These are phyloP conservation scores for Naganishia onofrii DNA, from an alignment of 768 basidiomycete genomes.

Conservation along the genomic window DNA sequence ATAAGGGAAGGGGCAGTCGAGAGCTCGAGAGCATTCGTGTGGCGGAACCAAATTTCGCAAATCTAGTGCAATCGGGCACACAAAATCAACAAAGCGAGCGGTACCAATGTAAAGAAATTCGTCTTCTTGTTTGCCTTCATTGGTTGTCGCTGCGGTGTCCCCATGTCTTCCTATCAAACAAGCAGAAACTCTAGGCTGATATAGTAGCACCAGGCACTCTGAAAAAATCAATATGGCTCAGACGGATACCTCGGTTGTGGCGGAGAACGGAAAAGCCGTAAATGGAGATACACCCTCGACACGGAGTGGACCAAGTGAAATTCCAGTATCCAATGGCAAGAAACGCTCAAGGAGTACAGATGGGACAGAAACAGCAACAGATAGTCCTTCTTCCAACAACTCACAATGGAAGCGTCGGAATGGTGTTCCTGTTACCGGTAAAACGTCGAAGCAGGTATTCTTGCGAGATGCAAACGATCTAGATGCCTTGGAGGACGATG, in stretches of 20 bases:
- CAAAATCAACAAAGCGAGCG: conserved; percentile 11
- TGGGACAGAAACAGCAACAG: neutral
- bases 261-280: neutral
- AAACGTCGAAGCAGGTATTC: conserved; percentile 1
- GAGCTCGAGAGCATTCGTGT: neutral
- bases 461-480: conserved; percentile 16
- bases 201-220: neutral
- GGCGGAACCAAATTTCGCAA: conserved; percentile 1
- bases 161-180: neutral
- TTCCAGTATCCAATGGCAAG: conserved; percentile 4
- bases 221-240: neutral
- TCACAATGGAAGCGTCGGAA: neutral
- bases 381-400: neutral
- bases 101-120: conserved; percentile 18
- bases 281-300: conserved; percentile 6
- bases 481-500: conserved; percentile 12
- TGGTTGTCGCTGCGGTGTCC: neutral
- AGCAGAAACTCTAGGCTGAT: neutral
- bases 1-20: too few relatives aligned
- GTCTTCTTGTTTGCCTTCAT: neutral
- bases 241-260: neutral
- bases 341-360: neutral
- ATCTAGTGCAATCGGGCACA: neutral
- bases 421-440: neutral
- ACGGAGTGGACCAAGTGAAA: conserved; percentile 1